A percentile compares a stretch with the other conserved stretches of the same genome.
phyloP scores from a whole-genome alignment of 495 filamentous ascomycete genomes.

The Xylaria scruposa region DNA sequence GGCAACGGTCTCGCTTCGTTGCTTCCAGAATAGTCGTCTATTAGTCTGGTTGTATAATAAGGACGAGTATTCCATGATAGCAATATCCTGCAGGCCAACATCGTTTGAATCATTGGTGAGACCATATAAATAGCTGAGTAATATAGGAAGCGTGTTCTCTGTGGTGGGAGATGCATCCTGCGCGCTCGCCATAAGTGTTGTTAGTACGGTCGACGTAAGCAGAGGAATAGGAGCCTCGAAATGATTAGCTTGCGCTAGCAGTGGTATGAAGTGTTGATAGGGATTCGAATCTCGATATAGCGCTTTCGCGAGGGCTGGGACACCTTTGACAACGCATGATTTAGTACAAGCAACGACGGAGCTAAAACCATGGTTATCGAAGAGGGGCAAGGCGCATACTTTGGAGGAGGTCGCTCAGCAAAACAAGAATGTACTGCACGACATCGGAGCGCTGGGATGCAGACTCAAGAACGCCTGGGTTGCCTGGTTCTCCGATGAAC shows the following conservation, averaged over 20 bases:
- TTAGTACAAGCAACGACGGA: slow-evolving; percentile 27
- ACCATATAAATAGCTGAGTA: slow-evolving; percentile 86
- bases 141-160: slow-evolving; percentile 75
- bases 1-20: slow-evolving; percentile 79
- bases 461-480: slow-evolving; percentile 79
- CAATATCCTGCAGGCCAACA: slow-evolving; percentile 92
- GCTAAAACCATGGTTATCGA: not conserved
- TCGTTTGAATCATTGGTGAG: slow-evolving; percentile 78
- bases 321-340: slow-evolving; percentile 58
- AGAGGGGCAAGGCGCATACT: slow-evolving; percentile 56
- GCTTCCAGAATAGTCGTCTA: slow-evolving; percentile 86
- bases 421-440: slow-evolving; percentile 90
- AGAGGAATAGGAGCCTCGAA: slow-evolving; percentile 87
- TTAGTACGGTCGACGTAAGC: slow-evolving; percentile 86
- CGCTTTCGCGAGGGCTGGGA: slow-evolving; percentile 75
- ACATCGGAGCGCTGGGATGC: slow-evolving; percentile 84
- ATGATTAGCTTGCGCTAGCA: slow-evolving; percentile 80
- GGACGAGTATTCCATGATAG: slow-evolving; percentile 87
- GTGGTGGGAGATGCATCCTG: slow-evolving; percentile 62
- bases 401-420: slow-evolving; percentile 86
- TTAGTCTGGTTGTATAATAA: slow-evolving; percentile 77
- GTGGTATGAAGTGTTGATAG: slow-evolving; percentile 84
- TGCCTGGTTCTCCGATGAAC: slow-evolving; percentile 73
- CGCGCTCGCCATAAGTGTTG: slow-evolving; percentile 77
- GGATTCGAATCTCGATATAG: slow-evolving; percentile 78